Evolutionary conservation across 306 rosid species (phyloP), one percentile per base, ranked within the genome.

Genomic region (Quercus parvula): DNA sequence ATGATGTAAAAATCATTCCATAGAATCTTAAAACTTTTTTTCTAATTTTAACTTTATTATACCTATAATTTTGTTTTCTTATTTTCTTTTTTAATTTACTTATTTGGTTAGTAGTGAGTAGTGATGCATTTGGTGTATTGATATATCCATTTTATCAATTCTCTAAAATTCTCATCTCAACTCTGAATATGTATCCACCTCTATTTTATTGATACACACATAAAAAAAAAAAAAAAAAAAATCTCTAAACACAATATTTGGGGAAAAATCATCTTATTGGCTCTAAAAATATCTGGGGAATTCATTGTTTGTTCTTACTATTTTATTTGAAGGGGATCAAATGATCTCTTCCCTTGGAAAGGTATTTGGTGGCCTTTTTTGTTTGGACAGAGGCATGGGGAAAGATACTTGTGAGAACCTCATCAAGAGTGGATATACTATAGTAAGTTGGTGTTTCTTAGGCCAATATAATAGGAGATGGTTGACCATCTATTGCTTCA

Each of bases 61-160:
- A 33, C 49, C 62, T 58, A 49, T 44, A 75, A 15, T 41, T 63
- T 31, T 63, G 18, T 33, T 15, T 74, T 20, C 20, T 68, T 75
- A 38, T 20, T 13, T 56, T 61, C 41, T 35, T 61, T 73, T 56
- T 7, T 19, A 15, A 11, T 30, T 30, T 74, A 7, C 33, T 52
- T 63, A 25, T 77, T 49, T 64, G 66, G 44, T 35, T 61, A 25
- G 74, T 71, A 33, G 51, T 25, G 56, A 61, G 71, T 71, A 46
- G 51, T 31, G 63, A 61, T 24, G 22, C 17, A 28, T 62, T 84
- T 73, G 30, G 18, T 25, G 14, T 66, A 66, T 73, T 64, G 22
- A 38, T 70, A 27, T 73, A 52, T 77, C 75, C 35, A 69, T 56
- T 79, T 51, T 63, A 52, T 14, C 30, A 67, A 19, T n/a, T 58